Conservation (phyloP, 768 basidiomycete genomes). For the Fomitopsis serialis region DNA sequence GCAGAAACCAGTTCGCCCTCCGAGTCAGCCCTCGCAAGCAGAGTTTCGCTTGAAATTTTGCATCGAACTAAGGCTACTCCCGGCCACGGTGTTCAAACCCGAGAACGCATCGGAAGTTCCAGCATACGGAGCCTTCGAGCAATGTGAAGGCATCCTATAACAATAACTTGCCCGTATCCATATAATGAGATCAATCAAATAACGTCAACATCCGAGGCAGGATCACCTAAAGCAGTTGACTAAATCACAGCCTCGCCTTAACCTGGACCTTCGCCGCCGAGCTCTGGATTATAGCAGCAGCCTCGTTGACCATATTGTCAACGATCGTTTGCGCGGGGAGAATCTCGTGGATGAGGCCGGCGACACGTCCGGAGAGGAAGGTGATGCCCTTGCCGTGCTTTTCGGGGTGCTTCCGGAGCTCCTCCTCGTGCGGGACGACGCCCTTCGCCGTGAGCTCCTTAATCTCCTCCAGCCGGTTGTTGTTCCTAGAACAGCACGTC, state of each 20-base stretch:
- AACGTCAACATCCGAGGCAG: no score
- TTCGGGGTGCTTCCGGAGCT: constrained; percentile 77
- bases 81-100: no score
- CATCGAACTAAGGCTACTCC: no score
- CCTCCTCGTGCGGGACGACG: constrained; percentile 68
- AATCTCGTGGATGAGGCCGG: constrained; percentile 68
- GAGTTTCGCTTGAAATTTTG: no score
- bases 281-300: constrained; percentile 40
- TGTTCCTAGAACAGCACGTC: constrained; percentile 44
- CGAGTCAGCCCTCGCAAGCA: no score
- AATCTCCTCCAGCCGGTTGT: constrained; percentile 76
- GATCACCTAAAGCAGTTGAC: no score
- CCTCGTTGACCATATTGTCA: constrained; percentile 70
- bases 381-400: constrained; percentile 59
- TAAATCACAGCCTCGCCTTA: constrained; percentile 45
- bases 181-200: no score
- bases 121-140: no score
- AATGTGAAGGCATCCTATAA: no score
- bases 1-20: no score
- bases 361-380: constrained; percentile 84
- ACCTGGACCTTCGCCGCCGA: constrained; percentile 32
- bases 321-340: constrained; percentile 80
- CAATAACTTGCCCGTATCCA: no score
- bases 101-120: no score
- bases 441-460: constrained; percentile 78